A percentile compares a stretch with the other conserved stretches of the same genome.
Evolutionary conservation across 768 basidiomycete genomes (phyloP).

Genomic region (Lyophyllum semitale): DNA sequence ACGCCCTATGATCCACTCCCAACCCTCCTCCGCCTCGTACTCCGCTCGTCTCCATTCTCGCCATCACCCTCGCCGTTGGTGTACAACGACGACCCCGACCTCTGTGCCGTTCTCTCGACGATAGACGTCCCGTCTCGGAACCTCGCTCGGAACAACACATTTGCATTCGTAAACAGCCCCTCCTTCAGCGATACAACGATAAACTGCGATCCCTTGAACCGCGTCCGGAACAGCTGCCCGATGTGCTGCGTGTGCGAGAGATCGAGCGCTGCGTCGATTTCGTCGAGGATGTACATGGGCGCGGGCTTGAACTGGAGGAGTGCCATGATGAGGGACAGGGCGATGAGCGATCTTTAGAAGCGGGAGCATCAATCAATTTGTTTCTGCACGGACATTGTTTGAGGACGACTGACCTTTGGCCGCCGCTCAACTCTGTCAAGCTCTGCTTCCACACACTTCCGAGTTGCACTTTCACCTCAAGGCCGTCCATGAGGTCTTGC

Average conservation of each 20-base stretch:
- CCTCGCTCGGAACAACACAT: conserved; percentile 89
- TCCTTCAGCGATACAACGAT: conserved; percentile 98
- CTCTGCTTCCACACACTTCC: conserved; percentile 98
- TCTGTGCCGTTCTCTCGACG: conserved; percentile 77
- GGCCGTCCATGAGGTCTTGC: conserved; percentile 89
- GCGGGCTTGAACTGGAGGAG: conserved; percentile 99
- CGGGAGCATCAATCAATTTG: neutral
- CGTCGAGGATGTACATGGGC: conserved; percentile 99
- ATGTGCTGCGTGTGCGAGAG: conserved; percentile 97
- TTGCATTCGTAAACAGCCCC: conserved; percentile 96
- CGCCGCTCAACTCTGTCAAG: conserved; percentile 94
- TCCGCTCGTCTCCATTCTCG: conserved; percentile 29
- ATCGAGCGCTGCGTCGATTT: conserved; percentile 97
- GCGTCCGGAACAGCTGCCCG: conserved; percentile 93
- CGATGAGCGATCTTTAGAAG: conserved; percentile 85
- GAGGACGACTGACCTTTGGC: conserved; percentile 72
- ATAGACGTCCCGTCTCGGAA: conserved; percentile 94
- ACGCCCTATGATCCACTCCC: conserved; percentile 25
- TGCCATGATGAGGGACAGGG: conserved; percentile 97
- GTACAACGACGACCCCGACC: conserved; percentile 56
- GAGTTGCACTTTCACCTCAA: conserved; percentile 96
- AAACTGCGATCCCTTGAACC: conserved; percentile 98
- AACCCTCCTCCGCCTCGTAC: conserved; percentile 28
- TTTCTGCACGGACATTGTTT: neutral
- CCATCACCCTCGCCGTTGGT: conserved; percentile 31